Evolutionary conservation across 805 yeast genomes (phyloP).

Genomic region (Hermanozyma aechmeae): DNA sequence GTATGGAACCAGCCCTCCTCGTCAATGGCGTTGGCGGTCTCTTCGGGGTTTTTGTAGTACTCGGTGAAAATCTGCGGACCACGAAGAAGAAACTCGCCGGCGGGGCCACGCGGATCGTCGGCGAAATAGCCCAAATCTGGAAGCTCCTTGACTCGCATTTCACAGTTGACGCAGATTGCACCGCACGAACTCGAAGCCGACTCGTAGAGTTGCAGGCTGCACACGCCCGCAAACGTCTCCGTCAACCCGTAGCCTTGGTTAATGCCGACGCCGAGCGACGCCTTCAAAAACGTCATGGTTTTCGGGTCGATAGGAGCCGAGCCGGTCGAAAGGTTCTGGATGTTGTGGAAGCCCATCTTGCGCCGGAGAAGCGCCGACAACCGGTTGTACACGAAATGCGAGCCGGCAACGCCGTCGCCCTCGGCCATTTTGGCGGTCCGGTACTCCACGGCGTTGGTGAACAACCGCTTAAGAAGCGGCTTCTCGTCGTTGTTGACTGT

Average conservation of each 20-base stretch:
- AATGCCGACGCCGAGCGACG: slow-evolving; percentile 49
- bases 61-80: slow-evolving; percentile 55
- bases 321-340: slow-evolving; percentile 27
- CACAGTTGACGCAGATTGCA: slow-evolving; percentile 43
- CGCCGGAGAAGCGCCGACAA: slow-evolving; percentile 18
- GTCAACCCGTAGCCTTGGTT: slow-evolving; percentile 71
- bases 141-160: slow-evolving; percentile 47
- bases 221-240: slow-evolving; percentile 52
- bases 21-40: slow-evolving; percentile 44
- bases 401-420: slow-evolving; percentile 28
- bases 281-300: slow-evolving; percentile 52
- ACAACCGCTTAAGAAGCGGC: slow-evolving; percentile 19
- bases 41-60: slow-evolving; percentile 49
- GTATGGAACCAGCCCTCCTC: slow-evolving; percentile 52
- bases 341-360: slow-evolving; percentile 26
- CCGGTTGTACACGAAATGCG: slow-evolving; percentile 14
- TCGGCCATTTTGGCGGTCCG: slow-evolving; percentile 25
- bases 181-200: slow-evolving; percentile 50
- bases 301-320: slow-evolving; percentile 65
- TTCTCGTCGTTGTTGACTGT: slow-evolving; percentile 22
- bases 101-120: slow-evolving; percentile 17
- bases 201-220: slow-evolving; percentile 34
- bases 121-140: slow-evolving; percentile 51
- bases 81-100: slow-evolving; percentile 55
- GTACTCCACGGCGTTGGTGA: slow-evolving; percentile 18